Base-by-base conservation (phyloP, 2,329 filamentous ascomycete species). In the Talaromyces sp. region DNA sequence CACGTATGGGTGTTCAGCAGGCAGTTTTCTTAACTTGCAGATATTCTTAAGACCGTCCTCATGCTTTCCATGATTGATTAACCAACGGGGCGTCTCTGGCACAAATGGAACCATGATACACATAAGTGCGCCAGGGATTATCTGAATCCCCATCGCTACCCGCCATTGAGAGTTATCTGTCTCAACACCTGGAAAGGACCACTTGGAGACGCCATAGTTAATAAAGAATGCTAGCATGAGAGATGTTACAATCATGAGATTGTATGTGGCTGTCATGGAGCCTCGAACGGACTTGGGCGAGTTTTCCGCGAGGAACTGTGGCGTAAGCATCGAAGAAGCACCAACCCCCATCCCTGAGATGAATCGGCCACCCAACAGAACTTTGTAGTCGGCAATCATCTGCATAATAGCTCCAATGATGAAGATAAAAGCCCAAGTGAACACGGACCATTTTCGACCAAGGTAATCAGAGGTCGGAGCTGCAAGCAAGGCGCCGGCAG, bases 221-320 rank as follows among this genome's bases (percentile, higher is more conserved):
- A 61, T 62, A 67, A 70, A 62, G 30, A 62, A 62, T 8, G 68
- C 71, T 7, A 74, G 58, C 9, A 66, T 66, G 0, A 75, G 58
- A 0, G 71, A 70, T 2, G 69, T 44, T 19, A 75, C 65, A 43
- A 75, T 75, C 60, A 73, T 72, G 10, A 75, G 55, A 47, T 76
- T 75, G 52, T 75, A 77, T 0, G 70, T 65, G 4, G 73, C 72
- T 1, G 74, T 75, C 33, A 76, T 65, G 2, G 72, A 70, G 0
- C 74, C 75, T 47, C 73, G 68, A 14, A 77, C 65, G 7, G 70
- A 70, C 46, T 73, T 75, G 3, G 74, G 75, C 0, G 70, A 68
- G 46, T 73, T 75, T 50, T 77, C 75, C 1, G 71, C 69, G 1
- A 77, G 64, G 50, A 72, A 77, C 24, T 75, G 69, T 8, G 75